Percentiles rank a stretch among this genome's conserved stretches.
phyloP scores from a whole-genome alignment of 768 basidiomycete genomes.

The Termitomyces sp. region DNA sequence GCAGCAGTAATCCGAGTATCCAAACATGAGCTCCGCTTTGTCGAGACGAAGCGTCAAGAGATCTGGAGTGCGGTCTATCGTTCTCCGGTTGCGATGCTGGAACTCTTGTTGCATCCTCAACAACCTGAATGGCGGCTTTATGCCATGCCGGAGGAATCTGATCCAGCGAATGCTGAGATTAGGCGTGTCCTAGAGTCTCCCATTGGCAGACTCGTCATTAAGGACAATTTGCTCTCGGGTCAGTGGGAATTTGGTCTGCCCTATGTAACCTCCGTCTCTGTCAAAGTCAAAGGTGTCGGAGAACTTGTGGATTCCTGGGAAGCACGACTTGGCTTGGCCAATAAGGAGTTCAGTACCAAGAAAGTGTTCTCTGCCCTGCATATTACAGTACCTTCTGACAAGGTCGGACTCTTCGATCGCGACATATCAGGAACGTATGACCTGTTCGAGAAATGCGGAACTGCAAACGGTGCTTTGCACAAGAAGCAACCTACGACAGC shows the following conservation, averaged over 20 bases:
- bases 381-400: conserved; percentile 50
- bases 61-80: conserved; percentile 82
- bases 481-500: conserved; percentile 41
- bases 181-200: conserved; percentile 70
- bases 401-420: conserved; percentile 55
- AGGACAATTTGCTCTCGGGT: conserved; percentile 56
- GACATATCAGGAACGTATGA: conserved; percentile 78
- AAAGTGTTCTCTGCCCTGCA: conserved; percentile 63
- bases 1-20: conserved; percentile 58
- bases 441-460: conserved; percentile 83
- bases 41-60: conserved; percentile 82
- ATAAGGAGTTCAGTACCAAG: conserved; percentile 60
- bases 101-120: conserved; percentile 70
- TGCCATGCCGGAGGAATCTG: conserved; percentile 57
- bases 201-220: conserved; percentile 67
- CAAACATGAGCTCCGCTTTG: conserved; percentile 69
- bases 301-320: conserved; percentile 84
- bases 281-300: conserved; percentile 62
- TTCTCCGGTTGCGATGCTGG: conserved; percentile 63
- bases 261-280: conserved; percentile 40
- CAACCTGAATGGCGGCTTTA: conserved; percentile 87
- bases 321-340: conserved; percentile 67
- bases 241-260: conserved; percentile 82
- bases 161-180: conserved; percentile 76
- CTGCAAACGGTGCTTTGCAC: conserved; percentile 81